A percentile compares a stretch with the other conserved stretches of the same genome.
These are phyloP conservation scores for Lentinus brumalis DNA, from an alignment of 768 basidiomycete species.

Conservation along the genomic window DNA sequence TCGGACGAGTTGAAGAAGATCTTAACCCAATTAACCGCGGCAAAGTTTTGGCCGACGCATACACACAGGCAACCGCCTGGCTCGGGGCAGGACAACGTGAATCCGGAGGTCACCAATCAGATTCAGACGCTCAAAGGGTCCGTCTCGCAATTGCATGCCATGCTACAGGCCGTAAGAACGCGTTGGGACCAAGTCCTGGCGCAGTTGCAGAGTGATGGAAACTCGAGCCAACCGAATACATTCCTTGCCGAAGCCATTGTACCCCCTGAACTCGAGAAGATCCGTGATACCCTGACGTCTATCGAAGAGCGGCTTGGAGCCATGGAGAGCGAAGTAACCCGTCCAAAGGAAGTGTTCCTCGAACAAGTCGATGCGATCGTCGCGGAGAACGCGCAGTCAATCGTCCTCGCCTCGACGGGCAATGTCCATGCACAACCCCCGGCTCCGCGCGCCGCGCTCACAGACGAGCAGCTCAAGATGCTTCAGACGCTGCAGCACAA, in stretches of 20 bases:
- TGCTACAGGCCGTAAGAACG: slow-evolving; percentile 6
- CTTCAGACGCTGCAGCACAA: slow-evolving; percentile 15
- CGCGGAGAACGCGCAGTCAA: slow-evolving; percentile 15
- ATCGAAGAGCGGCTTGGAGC: slow-evolving; percentile 16
- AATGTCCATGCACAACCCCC: slow-evolving; percentile 10
- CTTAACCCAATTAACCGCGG: slow-evolving; percentile 3
- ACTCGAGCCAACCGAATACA: slow-evolving; percentile 6
- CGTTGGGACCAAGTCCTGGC: slow-evolving; percentile 13
- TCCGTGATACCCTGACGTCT: slow-evolving; percentile 7
- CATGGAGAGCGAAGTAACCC: slow-evolving; percentile 3
- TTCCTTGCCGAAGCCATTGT: slow-evolving; percentile 18
- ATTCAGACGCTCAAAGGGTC: slow-evolving; percentile 10
- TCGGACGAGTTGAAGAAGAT: slow-evolving; percentile 11
- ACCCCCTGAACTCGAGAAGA: slow-evolving; percentile 15
- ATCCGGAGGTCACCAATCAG: slow-evolving; percentile 7
- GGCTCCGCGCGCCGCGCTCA: slow-evolving; percentile 5
- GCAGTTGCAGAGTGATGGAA: slow-evolving; percentile 4
- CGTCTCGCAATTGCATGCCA: slow-evolving; percentile 10
- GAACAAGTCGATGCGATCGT: slow-evolving; percentile 19
- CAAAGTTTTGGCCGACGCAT: slow-evolving; percentile 15
- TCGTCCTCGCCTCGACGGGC: slow-evolving; percentile 12
- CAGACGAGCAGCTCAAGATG: slow-evolving; percentile 12
- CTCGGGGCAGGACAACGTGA: background rate
- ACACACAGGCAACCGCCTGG: background rate
- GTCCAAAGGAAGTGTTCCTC: background rate